Percentiles rank a stretch among this genome's conserved stretches.
phyloP scores from a whole-genome alignment of 78 protist species.

The Dictyostelium intermedium region DNA sequence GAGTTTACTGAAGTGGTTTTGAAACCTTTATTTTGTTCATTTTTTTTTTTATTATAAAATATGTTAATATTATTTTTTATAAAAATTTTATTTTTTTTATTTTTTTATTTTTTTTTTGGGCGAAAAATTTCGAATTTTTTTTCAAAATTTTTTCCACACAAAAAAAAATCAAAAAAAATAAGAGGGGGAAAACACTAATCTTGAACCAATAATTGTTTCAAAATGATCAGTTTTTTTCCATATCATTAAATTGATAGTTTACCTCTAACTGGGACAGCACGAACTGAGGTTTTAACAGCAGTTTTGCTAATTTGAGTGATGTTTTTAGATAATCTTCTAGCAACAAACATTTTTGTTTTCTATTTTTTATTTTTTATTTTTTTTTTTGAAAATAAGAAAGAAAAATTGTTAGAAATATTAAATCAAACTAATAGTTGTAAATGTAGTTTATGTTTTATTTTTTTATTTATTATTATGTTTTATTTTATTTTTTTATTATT shows the following conservation, averaged over 20 bases:
- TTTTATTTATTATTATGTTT: neutral
- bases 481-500: neutral
- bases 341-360: constrained; percentile 45
- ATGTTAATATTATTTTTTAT: neutral
- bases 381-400: no score
- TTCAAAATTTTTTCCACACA: neutral
- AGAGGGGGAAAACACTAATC: neutral
- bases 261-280: constrained; percentile 54
- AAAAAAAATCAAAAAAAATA: neutral
- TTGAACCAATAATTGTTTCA: no score
- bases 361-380: no score
- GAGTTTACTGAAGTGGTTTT: neutral
- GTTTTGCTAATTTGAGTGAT: constrained; percentile 12
- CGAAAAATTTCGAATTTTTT: neutral
- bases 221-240: no score
- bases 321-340: constrained; percentile 62
- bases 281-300: constrained; percentile 11
- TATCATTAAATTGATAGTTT: neutral
- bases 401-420: no score
- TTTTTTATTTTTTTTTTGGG: constrained; percentile 1
- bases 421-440: no score
- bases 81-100: neutral
- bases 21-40: neutral
- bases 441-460: no score
- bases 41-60: neutral